phyloP scores from a whole-genome alignment of 805 yeast genomes.

The Hermanozyma aechmeae region DNA sequence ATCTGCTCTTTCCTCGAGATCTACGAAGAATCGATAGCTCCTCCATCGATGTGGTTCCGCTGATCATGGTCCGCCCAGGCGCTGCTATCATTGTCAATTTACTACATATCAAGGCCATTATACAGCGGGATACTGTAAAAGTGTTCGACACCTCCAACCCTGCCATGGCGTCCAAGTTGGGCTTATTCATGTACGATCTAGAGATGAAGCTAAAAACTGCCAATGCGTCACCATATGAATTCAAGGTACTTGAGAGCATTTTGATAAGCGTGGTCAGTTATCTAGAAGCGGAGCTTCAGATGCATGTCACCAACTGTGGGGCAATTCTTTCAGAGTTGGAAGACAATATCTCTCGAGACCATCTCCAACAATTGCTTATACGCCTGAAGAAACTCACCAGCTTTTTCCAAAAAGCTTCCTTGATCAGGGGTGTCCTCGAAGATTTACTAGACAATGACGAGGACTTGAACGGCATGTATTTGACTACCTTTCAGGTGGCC shows the following conservation, averaged over 20 bases:
- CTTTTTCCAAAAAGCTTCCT: slow-evolving; percentile 64
- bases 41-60: slow-evolving; percentile 76
- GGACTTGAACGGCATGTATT: slow-evolving; percentile 70
- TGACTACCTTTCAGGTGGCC: slow-evolving; percentile 29
- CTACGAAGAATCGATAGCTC: slow-evolving; percentile 73
- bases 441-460: slow-evolving; percentile 83
- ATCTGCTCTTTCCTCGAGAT: slow-evolving; percentile 78
- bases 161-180: slow-evolving; percentile 59
- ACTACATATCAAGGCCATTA: slow-evolving; percentile 80
- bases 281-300: slow-evolving; percentile 65
- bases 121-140: slow-evolving; percentile 71
- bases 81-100: slow-evolving; percentile 74
- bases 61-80: slow-evolving; percentile 67
- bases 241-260: slow-evolving; percentile 75
- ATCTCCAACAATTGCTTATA: slow-evolving; percentile 62
- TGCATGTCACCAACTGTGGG: slow-evolving; percentile 51
- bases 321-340: slow-evolving; percentile 62
- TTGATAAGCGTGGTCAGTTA: slow-evolving; percentile 72
- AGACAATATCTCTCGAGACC: slow-evolving; percentile 67
- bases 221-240: slow-evolving; percentile 46
- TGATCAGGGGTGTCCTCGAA: slow-evolving; percentile 75
- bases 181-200: slow-evolving; percentile 77
- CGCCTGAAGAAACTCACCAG: slow-evolving; percentile 62
- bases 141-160: slow-evolving; percentile 72
- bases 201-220: slow-evolving; percentile 53